Evolutionary conservation across 768 basidiomycete species (phyloP).

Genomic region (Trametes gibbosa): DNA sequence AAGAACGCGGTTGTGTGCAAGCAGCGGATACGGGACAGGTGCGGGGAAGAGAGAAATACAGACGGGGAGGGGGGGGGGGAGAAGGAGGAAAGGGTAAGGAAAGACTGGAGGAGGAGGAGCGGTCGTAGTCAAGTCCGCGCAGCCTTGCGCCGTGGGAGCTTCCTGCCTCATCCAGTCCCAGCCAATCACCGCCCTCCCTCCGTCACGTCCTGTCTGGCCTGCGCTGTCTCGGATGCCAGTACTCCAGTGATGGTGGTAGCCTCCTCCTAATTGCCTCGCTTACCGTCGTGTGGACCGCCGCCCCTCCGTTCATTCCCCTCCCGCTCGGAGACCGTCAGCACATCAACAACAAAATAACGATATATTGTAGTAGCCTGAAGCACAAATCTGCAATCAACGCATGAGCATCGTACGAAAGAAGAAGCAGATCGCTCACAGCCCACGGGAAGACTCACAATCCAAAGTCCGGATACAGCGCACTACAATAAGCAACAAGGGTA

Average conservation of each 20-base stretch:
- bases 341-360: neutral
- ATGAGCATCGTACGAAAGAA: neutral
- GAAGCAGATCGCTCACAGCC: neutral
- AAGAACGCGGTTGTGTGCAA: neutral
- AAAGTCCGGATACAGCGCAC: neutral
- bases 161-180: neutral
- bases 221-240: neutral
- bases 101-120: constrained; percentile 1
- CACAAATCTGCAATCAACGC: neutral
- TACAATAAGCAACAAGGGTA: neutral
- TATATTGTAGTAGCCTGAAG: neutral
- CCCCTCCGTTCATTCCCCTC: no score
- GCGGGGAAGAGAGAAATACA: neutral
- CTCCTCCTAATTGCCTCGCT: neutral
- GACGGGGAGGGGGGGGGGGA: constrained; percentile 2
- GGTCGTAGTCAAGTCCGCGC: neutral
- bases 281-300: no score
- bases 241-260: neutral
- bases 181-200: neutral
- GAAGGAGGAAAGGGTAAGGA: constrained; percentile 9
- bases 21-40: constrained; percentile 12
- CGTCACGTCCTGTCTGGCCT: neutral
- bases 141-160: neutral
- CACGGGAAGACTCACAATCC: constrained; percentile 1
- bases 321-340: no score